Evolutionary conservation across 768 basidiomycete species (phyloP).

Genomic region (Auricularia sp.): DNA sequence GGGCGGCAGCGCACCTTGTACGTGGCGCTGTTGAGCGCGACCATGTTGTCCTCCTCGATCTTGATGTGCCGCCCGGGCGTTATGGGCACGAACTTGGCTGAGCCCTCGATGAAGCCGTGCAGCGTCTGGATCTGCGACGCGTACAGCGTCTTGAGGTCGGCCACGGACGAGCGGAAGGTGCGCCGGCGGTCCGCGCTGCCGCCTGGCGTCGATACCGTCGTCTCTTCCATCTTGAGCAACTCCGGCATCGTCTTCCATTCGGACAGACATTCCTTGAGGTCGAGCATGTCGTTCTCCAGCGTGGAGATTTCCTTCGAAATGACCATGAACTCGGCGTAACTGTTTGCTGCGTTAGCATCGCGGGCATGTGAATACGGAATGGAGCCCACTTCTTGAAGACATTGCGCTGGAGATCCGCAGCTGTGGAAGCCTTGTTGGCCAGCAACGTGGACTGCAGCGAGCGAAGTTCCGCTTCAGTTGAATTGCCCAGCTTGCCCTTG

Average conservation of each 20-base stretch:
- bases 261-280: slow-evolving; percentile 85
- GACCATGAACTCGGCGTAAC: slow-evolving; percentile 93
- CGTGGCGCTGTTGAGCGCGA: slow-evolving; percentile 84
- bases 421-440: slow-evolving; percentile 59
- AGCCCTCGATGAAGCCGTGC: slow-evolving; percentile 85
- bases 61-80: slow-evolving; percentile 88
- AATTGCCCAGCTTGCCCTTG: slow-evolving; percentile 81
- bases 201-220: slow-evolving; percentile 49
- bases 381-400: slow-evolving; percentile 82
- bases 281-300: slow-evolving; percentile 95
- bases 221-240: slow-evolving; percentile 80
- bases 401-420: slow-evolving; percentile 74
- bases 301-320: slow-evolving; percentile 96
- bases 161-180: slow-evolving; percentile 81
- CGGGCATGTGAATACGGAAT: neutral
- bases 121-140: slow-evolving; percentile 89
- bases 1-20: slow-evolving; percentile 44
- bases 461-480: slow-evolving; percentile 72
- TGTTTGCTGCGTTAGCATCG: slow-evolving; percentile 22
- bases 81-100: slow-evolving; percentile 88
- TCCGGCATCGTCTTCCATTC: slow-evolving; percentile 98
- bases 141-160: slow-evolving; percentile 88
- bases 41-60: slow-evolving; percentile 71
- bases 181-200: slow-evolving; percentile 39
- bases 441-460: slow-evolving; percentile 69